Evolutionary conservation across 2,329 filamentous ascomycete genomes (phyloP).

Genomic region (Pestalotiopsis sp.): DNA sequence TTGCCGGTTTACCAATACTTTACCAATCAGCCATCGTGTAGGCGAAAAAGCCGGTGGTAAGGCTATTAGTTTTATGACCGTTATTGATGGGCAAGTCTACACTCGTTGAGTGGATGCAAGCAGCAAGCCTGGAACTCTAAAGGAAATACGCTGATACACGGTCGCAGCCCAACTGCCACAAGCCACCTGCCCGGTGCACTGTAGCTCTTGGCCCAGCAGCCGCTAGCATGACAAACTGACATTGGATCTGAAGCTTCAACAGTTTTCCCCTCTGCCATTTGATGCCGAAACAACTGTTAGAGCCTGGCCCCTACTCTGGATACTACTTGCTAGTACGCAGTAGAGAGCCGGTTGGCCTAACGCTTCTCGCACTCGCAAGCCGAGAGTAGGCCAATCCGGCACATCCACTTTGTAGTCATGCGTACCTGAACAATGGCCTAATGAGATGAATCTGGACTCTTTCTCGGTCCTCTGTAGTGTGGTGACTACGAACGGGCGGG

Average conservation of each 20-base stretch:
- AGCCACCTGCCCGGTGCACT: background rate
- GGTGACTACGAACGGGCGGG: background rate
- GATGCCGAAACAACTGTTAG: background rate
- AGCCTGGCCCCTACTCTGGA: background rate
- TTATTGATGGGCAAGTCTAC: slow-evolving; percentile 1
- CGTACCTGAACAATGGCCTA: background rate
- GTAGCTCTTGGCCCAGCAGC: background rate
- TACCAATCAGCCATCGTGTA: background rate
- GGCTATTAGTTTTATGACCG: background rate
- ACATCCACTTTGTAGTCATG: background rate
- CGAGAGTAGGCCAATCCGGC: background rate
- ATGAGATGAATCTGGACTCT: background rate
- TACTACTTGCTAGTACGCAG: background rate
- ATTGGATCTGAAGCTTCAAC: background rate
- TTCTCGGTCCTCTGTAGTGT: background rate
- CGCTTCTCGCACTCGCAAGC: background rate
- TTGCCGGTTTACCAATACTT: background rate
- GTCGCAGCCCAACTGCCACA: background rate
- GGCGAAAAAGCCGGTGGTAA: background rate
- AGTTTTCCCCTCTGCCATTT: background rate
- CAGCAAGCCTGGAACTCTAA: background rate
- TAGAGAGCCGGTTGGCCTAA: background rate
- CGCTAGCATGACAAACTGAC: background rate
- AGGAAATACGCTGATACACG: background rate
- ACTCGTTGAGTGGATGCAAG: background rate